Percentiles rank a stretch among this genome's conserved stretches.
These are phyloP conservation scores for Hypoxylon sp. DNA, from an alignment of 2,329 filamentous ascomycete species.

Conservation along the genomic window DNA sequence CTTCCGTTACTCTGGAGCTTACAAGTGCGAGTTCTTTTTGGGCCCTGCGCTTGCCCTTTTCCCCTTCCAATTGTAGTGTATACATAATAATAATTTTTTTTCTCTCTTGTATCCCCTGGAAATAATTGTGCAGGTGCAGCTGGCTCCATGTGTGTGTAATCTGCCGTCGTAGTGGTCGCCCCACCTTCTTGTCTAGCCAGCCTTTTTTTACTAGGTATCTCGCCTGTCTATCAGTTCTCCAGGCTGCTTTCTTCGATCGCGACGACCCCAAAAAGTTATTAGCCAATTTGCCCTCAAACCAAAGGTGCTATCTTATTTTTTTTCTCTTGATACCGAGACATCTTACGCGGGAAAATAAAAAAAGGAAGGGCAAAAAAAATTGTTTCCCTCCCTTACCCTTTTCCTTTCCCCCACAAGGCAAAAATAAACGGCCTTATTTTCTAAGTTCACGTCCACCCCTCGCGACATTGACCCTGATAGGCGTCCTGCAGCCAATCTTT, in stretches of 20 bases:
- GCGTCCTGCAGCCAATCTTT: slow-evolving; percentile 46
- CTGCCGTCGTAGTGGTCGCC: slow-evolving; percentile 46
- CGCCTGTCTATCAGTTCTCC: slow-evolving; percentile 35
- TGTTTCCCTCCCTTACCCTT: slow-evolving; percentile 27
- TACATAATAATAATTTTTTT: slow-evolving; percentile 4
- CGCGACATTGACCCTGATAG: slow-evolving; percentile 43
- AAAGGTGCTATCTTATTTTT: slow-evolving; percentile 33
- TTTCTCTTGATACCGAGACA: slow-evolving; percentile 46
- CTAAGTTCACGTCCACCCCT: slow-evolving; percentile 42
- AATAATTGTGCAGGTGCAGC: slow-evolving; percentile 39
- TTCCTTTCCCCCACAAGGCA: slow-evolving; percentile 30
- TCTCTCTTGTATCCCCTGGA: slow-evolving; percentile 26
- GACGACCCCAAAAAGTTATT: slow-evolving; percentile 49
- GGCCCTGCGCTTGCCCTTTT: slow-evolving; percentile 14
- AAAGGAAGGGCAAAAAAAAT: slow-evolving; percentile 22
- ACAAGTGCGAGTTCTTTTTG: slow-evolving; percentile 16
- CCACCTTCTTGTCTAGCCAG: slow-evolving; percentile 44
- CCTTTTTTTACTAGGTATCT: slow-evolving; percentile 41
- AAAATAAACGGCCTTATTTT: slow-evolving; percentile 42
- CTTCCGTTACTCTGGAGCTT: slow-evolving; percentile 25
- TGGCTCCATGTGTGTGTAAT: slow-evolving; percentile 47
- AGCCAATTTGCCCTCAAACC: slow-evolving; percentile 50
- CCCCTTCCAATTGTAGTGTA: slow-evolving; percentile 16
- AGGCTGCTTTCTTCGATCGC: slow-evolving; percentile 43
- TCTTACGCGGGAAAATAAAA: slow-evolving; percentile 24